Evolutionary conservation across 805 yeast genomes (phyloP).

Genomic region (Wickerhamiella sorbophila): DNA sequence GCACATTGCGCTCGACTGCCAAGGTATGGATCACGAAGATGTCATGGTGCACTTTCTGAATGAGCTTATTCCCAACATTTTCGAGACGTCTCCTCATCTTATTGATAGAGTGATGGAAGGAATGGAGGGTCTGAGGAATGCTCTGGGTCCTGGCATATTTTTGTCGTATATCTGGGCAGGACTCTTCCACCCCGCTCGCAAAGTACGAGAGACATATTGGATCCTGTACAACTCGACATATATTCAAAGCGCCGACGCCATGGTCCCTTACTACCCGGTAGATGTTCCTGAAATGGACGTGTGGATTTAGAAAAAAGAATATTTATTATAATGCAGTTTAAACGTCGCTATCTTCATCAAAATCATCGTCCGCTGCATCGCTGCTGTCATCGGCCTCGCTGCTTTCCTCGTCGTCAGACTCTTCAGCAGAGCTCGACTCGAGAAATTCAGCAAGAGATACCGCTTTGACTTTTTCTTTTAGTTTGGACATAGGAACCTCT

Average conservation of each 20-base stretch:
- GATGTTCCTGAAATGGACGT: conserved; percentile 34
- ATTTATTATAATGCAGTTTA: conserved; percentile 11
- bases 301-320: conserved; percentile 22
- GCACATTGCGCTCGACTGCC: conserved; percentile 67
- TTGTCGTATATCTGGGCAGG: conserved; percentile 77
- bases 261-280: conserved; percentile 72
- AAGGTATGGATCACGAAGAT: conserved; percentile 64
- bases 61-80: conserved; percentile 72
- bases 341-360: conserved; percentile 20
- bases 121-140: conserved; percentile 53
- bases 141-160: conserved; percentile 62
- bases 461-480: conserved; percentile 25
- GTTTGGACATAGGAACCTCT: conserved; percentile 13
- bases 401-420: conserved; percentile 21
- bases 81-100: conserved; percentile 93
- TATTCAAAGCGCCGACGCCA: conserved; percentile 53
- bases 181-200: conserved; percentile 81
- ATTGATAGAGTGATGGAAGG: conserved; percentile 70
- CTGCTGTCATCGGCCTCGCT: conserved; percentile 20
- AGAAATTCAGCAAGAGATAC: conserved; percentile 85
- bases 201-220: conserved; percentile 81
- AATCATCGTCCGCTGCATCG: conserved; percentile 21
- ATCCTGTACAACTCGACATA: conserved; percentile 63
- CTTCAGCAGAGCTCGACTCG: conserved; percentile 21
- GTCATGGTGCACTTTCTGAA: conserved; percentile 74